These are phyloP conservation scores for Ballota nigra DNA, from an alignment of 257 asterid species.

Conservation along the genomic window DNA sequence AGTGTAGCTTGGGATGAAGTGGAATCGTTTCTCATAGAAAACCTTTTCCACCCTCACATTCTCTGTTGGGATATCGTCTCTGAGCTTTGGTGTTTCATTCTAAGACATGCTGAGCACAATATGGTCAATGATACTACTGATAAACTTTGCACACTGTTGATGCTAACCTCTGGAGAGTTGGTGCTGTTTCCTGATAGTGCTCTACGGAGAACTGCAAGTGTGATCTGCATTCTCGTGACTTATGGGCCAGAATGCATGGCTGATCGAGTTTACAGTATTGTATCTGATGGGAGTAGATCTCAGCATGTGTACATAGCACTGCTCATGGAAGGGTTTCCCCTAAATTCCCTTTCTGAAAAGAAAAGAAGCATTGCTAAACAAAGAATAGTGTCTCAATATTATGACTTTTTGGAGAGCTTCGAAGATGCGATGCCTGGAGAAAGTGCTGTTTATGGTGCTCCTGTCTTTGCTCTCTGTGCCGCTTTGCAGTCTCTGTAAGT, in stretches of 20 bases:
- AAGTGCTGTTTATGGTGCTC: conserved; percentile 60
- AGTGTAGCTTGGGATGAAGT: conserved; percentile 69
- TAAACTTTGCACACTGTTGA: conserved; percentile 61
- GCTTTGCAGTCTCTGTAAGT: conserved; percentile 82
- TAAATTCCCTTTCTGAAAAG: conserved; percentile 63
- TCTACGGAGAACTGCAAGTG: conserved; percentile 64
- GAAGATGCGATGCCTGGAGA: conserved; percentile 35
- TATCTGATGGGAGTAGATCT: conserved; percentile 47
- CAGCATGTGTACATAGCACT: conserved; percentile 51
- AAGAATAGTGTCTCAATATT: conserved; percentile 63
- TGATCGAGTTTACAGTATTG: conserved; percentile 55
- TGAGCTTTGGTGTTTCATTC: conserved; percentile 84
- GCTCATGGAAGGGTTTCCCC: conserved; percentile 88
- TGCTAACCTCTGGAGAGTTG: conserved; percentile 47
- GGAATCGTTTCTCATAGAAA: conserved; percentile 66
- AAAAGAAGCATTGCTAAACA: conserved; percentile 62
- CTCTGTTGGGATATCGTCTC: conserved; percentile 77
- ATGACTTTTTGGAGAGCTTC: conserved; percentile 59
- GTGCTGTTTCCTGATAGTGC: conserved; percentile 54
- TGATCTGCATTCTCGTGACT: conserved; percentile 53
- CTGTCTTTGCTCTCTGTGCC: conserved; percentile 77
- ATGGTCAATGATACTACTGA: conserved; percentile 45
- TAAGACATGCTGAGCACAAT: conserved; percentile 72
- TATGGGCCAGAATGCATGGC: conserved; percentile 59
- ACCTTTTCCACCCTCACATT: conserved; percentile 84